Base-by-base conservation (phyloP, 208 protist genomes). In the Wallacemonas sp. region DNA sequence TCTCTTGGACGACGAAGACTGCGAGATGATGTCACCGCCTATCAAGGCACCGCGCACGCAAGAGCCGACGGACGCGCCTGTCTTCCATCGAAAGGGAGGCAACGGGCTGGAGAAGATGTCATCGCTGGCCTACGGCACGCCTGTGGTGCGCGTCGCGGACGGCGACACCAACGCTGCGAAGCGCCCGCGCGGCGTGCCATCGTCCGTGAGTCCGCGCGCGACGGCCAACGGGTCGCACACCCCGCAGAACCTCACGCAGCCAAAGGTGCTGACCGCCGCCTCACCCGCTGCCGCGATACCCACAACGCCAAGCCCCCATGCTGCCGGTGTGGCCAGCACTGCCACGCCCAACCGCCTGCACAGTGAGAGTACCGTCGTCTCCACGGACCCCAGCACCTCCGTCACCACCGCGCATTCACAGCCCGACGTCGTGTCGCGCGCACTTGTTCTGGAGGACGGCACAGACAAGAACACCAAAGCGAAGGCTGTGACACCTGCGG, bases 71-170 rank as follows among this genome's bases (percentile, higher is more conserved):
- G 25, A 7, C 26, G 26, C 42, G 3, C 33, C 48, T 12, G 29
- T 46, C 3, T 54, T 79, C 39, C 26, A 44, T 18, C 10, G 31
- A 8, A 61, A 64, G n/a, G 83, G 88, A 11, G 88, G 88, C 25
- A 64, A 94, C 64, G 88, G 88, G 7, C 59, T 94, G 20, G 72
- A 57, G 12, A 94, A 94, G 72, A 94, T 94, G 88, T 65, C 62
- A 0, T 67, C 74, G 12, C 74, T 94, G 33, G 54, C 67, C 7
- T 94, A 82, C 64, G 80, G 74, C 16, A 70, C 38, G 20, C 68
- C 70, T 2, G 33, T 46, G 12, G 78, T 86, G 0, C 39, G 63
- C 16, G 32, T 86, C 16, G 38, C 67, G 1, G 23, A 67, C 32
- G 69, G 70, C 31, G 26, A 28, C 23, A 38, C 29, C 5, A 2